phyloP scores from a whole-genome alignment of 1,284 basidiomycete species.

The Marasmius fiardii region DNA sequence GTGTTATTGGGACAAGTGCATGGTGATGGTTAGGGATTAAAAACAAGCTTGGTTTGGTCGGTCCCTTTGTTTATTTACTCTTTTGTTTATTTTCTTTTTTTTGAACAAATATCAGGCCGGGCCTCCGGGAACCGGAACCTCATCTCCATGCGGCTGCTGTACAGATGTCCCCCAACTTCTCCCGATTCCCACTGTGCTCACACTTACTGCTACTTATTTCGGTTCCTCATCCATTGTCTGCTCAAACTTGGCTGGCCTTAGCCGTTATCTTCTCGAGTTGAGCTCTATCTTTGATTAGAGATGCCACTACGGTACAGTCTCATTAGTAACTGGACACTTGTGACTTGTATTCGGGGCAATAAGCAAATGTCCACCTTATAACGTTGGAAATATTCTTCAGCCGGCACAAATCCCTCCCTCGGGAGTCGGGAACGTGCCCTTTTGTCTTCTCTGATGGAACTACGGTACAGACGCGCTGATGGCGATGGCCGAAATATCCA shows the following conservation, averaged over 20 bases:
- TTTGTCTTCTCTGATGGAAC: neutral
- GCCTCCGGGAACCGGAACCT: neutral
- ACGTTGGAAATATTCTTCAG: neutral
- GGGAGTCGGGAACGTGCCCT: neutral
- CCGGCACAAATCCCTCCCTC: slow-evolving; percentile 2
- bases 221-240: too few relatives aligned
- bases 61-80: neutral
- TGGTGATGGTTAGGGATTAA: neutral
- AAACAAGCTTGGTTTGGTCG: neutral
- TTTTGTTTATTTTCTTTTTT: neutral
- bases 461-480: too few relatives aligned
- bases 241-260: too few relatives aligned
- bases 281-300: too few relatives aligned
- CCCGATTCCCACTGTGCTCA: too few relatives aligned
- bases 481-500: neutral
- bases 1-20: neutral
- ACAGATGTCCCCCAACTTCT: too few relatives aligned
- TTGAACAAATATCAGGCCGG: neutral
- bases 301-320: too few relatives aligned
- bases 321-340: neutral
- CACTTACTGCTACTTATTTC: too few relatives aligned
- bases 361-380: neutral
- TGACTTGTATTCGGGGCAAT: neutral
- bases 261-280: too few relatives aligned
- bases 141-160: neutral